These are phyloP conservation scores for Cenococcum geophilum DNA, from an alignment of 495 filamentous ascomycete genomes.

Conservation along the genomic window DNA sequence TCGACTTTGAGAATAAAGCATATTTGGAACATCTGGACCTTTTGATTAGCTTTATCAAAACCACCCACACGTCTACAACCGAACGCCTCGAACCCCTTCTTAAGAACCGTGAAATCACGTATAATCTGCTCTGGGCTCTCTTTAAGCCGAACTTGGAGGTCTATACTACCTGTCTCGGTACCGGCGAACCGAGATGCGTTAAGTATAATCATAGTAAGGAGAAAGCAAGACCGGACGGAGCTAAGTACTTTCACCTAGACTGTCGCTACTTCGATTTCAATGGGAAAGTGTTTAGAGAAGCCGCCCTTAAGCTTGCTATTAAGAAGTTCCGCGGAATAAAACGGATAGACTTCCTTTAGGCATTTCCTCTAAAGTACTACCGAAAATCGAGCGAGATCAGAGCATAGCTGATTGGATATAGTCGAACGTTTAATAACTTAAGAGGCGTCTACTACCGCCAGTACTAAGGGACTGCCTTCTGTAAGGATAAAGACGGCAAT, in stretches of 20 bases:
- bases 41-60: not conserved
- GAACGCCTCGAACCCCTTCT: not conserved
- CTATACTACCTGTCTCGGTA: not conserved
- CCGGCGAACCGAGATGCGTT: not conserved
- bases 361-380: conserved; percentile 53
- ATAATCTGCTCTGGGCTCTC: not conserved
- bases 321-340: conserved; percentile 48
- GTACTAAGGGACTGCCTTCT: not conserved
- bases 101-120: not conserved
- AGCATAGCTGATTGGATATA: conserved; percentile 19
- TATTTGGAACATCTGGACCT: not conserved
- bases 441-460: not conserved
- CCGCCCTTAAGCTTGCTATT: conserved; percentile 41
- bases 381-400: conserved; percentile 37
- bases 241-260: not conserved
- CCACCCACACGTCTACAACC: not conserved
- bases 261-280: conserved; percentile 50
- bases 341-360: conserved; percentile 48
- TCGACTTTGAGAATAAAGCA: not conserved
- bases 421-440: not conserved
- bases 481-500: not conserved
- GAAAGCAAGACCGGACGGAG: not conserved
- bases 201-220: not conserved
- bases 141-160: not conserved
- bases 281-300: conserved; percentile 51